Evolutionary conservation across 2,329 filamentous ascomycete genomes (phyloP).

Genomic region (Scortechinia acanthostroma): DNA sequence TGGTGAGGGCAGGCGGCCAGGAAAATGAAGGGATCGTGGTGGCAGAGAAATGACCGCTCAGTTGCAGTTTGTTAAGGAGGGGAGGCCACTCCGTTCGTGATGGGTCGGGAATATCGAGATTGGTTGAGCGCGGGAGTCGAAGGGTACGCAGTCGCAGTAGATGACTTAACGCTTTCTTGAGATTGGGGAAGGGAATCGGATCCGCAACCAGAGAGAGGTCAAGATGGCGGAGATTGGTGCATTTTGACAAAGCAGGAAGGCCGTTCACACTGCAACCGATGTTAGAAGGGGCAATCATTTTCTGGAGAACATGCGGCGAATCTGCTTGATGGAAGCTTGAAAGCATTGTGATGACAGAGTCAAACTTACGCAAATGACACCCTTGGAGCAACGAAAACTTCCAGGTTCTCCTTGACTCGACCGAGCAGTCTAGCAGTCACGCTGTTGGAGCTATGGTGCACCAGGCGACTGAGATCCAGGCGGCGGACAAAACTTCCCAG

Average conservation of each 20-base stretch:
- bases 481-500: constrained; percentile 37
- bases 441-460: constrained; percentile 50
- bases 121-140: neutral
- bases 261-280: constrained; percentile 32
- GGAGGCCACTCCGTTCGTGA: neutral
- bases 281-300: too few species aligned
- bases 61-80: neutral
- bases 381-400: constrained; percentile 47
- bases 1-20: neutral
- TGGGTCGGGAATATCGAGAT: neutral
- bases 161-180: constrained; percentile 39
- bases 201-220: constrained; percentile 44
- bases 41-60: neutral
- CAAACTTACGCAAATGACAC: constrained; percentile 41
- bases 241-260: constrained; percentile 47
- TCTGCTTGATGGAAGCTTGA: neutral
- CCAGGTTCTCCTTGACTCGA: constrained; percentile 38
- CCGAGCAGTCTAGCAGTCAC: constrained; percentile 46
- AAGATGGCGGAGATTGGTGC: constrained; percentile 33
- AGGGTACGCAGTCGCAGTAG: constrained; percentile 15
- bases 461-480: constrained; percentile 43
- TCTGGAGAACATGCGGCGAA: neutral
- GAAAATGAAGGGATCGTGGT: neutral
- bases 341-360: neutral
- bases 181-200: constrained; percentile 32